Base-by-base conservation (phyloP, 768 basidiomycete genomes). In the Rickenella mellea region DNA sequence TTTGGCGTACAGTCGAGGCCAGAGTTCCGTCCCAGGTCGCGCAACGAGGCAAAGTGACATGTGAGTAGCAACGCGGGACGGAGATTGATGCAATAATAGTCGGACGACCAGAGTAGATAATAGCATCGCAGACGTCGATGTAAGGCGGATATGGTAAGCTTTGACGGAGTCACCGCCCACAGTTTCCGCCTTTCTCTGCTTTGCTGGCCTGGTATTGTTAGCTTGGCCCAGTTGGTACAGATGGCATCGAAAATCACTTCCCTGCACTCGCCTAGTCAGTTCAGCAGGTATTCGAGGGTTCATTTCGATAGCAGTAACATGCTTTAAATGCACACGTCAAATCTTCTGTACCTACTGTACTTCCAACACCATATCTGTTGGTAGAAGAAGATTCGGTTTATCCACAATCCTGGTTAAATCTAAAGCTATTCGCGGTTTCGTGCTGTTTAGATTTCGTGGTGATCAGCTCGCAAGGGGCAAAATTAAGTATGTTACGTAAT, bases 281-380 rank as follows among this genome's bases (percentile, higher is more conserved):
- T 98, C 96, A 14, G 93, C 92, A 11, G 96, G 94, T 93, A 98
- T 97, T 12, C 96, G 80, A 50, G 96, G 96, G 58, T 98, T 96
- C 84, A 91, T 89, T 65, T 99, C 96, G 19, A 98, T 80, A 1
- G 93, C 94, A 0, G 87, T 89, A 21, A 89, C 84, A 65, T 85
- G 83, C 59, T 92, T 91, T 42, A 86, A 86, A 60, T 91, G 84
- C 55, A 94, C 89, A 20, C 98, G 66, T 45, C 55, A 98, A 62
- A 59, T 99, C 98, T 50, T 94, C 94, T 6, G 94, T 97, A 63
- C 94, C 94, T 10, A 93, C 93, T 92, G 93, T 37, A 98, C 91
- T 66, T 98, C 94, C 39, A 99, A 78, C 26, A 98, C 92, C 53
- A 87, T 85, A 62, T 98, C 94, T 14, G 93, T 93, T 1, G 91